A percentile compares a stretch with the other conserved stretches of the same genome.
Evolutionary conservation across 2,329 filamentous ascomycete genomes (phyloP).

Genomic region (Furcasterigmium sp.): DNA sequence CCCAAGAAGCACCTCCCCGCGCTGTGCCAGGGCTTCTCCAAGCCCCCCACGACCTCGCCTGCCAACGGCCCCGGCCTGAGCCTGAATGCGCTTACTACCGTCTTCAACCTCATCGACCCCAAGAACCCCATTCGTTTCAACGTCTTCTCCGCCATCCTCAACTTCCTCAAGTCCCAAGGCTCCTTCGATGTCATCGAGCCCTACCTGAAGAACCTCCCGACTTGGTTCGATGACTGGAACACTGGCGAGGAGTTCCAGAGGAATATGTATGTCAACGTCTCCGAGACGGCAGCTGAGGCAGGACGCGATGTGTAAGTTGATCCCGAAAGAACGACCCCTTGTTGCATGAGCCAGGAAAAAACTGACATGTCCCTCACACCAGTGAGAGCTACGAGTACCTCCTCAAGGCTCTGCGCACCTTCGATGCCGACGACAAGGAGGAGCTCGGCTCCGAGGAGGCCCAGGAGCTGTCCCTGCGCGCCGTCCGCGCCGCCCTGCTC

Average conservation of each 20-base stretch:
- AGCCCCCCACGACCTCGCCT: slow-evolving; percentile 81
- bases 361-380: no score
- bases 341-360: no score
- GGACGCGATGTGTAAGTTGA: slow-evolving; percentile 67
- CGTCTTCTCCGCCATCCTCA: slow-evolving; percentile 83
- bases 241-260: slow-evolving; percentile 76
- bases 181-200: slow-evolving; percentile 81
- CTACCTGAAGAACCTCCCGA: slow-evolving; percentile 76
- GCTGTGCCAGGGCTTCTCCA: slow-evolving; percentile 84
- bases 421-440: slow-evolving; percentile 49
- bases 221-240: slow-evolving; percentile 81
- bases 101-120: slow-evolving; percentile 88
- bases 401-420: slow-evolving; percentile 56
- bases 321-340: background rate
- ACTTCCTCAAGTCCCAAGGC: slow-evolving; percentile 68
- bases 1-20: slow-evolving; percentile 79
- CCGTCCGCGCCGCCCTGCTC: slow-evolving; percentile 47
- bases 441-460: slow-evolving; percentile 55
- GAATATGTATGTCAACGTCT: slow-evolving; percentile 77
- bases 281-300: slow-evolving; percentile 72
- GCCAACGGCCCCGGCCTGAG: slow-evolving; percentile 80
- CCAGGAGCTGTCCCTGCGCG: slow-evolving; percentile 53
- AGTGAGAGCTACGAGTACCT: slow-evolving; percentile 64
- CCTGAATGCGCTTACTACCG: slow-evolving; percentile 84
- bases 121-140: slow-evolving; percentile 79